phyloP scores from a whole-genome alignment of 805 yeast genomes.

The Yarrowia keelungensis region DNA sequence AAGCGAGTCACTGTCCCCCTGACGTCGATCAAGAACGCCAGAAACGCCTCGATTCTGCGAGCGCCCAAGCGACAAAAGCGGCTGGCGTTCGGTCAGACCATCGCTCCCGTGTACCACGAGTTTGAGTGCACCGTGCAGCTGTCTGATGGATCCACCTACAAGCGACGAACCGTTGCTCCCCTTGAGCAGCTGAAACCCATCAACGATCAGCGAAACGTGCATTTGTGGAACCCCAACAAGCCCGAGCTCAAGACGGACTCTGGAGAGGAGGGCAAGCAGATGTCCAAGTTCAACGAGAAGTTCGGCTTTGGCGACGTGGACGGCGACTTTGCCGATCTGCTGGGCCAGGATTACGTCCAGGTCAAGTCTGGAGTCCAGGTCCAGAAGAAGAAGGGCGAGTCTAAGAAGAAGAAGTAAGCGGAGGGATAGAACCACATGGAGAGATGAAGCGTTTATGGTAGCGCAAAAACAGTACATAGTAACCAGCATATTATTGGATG shows the following conservation, averaged over 20 bases:
- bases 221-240: slow-evolving; percentile 88
- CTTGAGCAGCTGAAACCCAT: slow-evolving; percentile 84
- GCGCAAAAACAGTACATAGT: slow-evolving; percentile 38
- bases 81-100: slow-evolving; percentile 70
- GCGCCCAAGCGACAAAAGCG: slow-evolving; percentile 43
- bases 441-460: slow-evolving; percentile 20
- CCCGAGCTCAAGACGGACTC: slow-evolving; percentile 76
- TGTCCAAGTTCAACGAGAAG: slow-evolving; percentile 53
- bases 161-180: slow-evolving; percentile 85
- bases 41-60: slow-evolving; percentile 37
- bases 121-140: slow-evolving; percentile 89
- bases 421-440: neutral
- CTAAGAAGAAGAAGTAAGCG: slow-evolving; percentile 49
- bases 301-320: slow-evolving; percentile 45
- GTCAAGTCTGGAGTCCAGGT: slow-evolving; percentile 65
- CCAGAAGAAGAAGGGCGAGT: slow-evolving; percentile 54
- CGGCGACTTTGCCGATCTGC: slow-evolving; percentile 61
- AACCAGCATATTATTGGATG: slow-evolving; percentile 36
- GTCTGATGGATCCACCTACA: slow-evolving; percentile 90
- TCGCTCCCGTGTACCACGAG: slow-evolving; percentile 92
- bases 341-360: slow-evolving; percentile 64
- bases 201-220: slow-evolving; percentile 84
- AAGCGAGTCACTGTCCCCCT: slow-evolving; percentile 38
- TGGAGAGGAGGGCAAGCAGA: slow-evolving; percentile 82
- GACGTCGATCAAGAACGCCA: slow-evolving; percentile 33